These are phyloP conservation scores for Penicillium atrosanguineum DNA, from an alignment of 495 filamentous ascomycete genomes.

Conservation along the genomic window DNA sequence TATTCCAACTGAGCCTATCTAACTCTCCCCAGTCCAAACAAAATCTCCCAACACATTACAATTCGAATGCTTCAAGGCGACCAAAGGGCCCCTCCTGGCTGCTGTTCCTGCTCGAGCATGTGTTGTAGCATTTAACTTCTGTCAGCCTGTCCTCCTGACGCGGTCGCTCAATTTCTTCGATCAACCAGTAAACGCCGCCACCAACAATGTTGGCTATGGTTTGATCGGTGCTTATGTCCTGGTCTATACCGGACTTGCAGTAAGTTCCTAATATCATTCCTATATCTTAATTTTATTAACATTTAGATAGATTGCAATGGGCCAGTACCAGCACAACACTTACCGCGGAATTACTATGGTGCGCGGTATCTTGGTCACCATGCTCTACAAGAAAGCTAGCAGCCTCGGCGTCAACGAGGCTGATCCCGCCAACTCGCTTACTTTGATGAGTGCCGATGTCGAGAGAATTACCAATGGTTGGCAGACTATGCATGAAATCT, in stretches of 20 bases:
- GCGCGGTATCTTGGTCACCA: conserved; percentile 54
- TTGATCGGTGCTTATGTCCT: conserved; percentile 62
- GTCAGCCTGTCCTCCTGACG: conserved; percentile 63
- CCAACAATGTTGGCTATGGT: conserved; percentile 57
- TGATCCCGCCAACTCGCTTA: conserved; percentile 53
- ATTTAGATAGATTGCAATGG: conserved; percentile 32
- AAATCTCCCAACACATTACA: conserved; percentile 45
- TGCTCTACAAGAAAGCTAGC: conserved; percentile 53
- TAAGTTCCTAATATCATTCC: conserved; percentile 53
- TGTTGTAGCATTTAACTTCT: conserved; percentile 58
- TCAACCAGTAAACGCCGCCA: conserved; percentile 33
- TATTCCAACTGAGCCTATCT: conserved; percentile 12
- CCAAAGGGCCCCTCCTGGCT: conserved; percentile 46
- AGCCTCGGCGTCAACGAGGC: conserved; percentile 39
- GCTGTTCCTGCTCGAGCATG: conserved; percentile 52
- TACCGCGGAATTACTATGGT: conserved; percentile 59
- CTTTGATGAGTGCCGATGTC: conserved; percentile 62
- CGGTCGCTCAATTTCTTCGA: conserved; percentile 47
- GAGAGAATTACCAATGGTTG: conserved; percentile 51
- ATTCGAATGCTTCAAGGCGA: conserved; percentile 40
- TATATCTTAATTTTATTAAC: not conserved
- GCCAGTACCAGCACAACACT: conserved; percentile 54
- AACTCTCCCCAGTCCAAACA: conserved; percentile 21
- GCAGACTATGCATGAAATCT: conserved; percentile 54
- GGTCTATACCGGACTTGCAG: conserved; percentile 60